Conservation (phyloP, 805 yeast genomes). For the Candida chauliodis region DNA sequence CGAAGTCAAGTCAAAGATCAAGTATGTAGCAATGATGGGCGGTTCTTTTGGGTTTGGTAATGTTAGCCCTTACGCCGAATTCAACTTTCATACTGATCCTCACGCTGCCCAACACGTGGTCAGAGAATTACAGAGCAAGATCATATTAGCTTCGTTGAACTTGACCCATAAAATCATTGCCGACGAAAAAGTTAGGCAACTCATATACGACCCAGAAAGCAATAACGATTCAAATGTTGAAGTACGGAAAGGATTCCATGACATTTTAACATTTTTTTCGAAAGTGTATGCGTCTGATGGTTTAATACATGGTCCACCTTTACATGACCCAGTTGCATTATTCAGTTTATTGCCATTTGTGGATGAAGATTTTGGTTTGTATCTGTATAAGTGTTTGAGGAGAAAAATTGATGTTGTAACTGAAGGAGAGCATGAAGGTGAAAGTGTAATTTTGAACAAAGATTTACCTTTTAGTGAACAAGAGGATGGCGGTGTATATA, state of each 20-base stretch:
- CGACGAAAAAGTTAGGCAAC: conserved; percentile 17
- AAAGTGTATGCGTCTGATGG: conserved; percentile 15
- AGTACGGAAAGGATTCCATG: conserved; percentile 35
- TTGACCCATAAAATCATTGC: conserved; percentile 66
- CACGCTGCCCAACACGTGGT: conserved; percentile 64
- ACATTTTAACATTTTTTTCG: conserved; percentile 21
- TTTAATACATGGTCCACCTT: conserved; percentile 57
- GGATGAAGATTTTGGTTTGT: conserved; percentile 14
- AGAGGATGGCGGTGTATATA: conserved; percentile 8
- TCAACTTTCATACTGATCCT: conserved; percentile 74
- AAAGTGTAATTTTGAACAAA: conserved; percentile 15
- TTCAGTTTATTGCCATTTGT: conserved; percentile 52
- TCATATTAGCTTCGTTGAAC: conserved; percentile 61
- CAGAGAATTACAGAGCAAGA: conserved; percentile 36
- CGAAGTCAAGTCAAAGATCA: conserved; percentile 44
- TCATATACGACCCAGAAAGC: conserved; percentile 26
- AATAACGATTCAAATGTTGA: conserved; percentile 27
- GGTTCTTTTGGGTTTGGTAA: conserved; percentile 58
- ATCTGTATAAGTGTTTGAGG: conserved; percentile 24
- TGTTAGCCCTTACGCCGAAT: conserved; percentile 58
- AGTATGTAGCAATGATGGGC: conserved; percentile 70
- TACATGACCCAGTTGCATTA: conserved; percentile 78
- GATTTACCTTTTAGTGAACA: conserved; percentile 1
- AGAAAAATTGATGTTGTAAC: conserved; percentile 21
- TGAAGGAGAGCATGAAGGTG: conserved; percentile 31